These are phyloP conservation scores for Apiotrichum domesticum DNA, from an alignment of 1,284 basidiomycete species.

Conservation along the genomic window DNA sequence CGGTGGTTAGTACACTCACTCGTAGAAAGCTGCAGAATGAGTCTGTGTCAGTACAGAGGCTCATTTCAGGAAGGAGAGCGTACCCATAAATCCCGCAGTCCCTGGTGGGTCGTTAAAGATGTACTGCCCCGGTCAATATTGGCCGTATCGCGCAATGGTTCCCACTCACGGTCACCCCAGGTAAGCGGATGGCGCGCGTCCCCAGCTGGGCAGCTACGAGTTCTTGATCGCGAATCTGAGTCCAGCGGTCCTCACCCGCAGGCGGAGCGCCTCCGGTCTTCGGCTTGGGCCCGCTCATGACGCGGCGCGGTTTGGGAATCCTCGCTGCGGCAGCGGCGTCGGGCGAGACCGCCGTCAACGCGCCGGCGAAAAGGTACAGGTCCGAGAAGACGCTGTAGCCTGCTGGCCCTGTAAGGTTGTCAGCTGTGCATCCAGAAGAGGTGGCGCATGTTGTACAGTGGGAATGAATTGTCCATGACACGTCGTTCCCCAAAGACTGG, in stretches of 20 bases:
- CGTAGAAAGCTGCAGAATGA: constrained; percentile 20
- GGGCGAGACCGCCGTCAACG: constrained; percentile 12
- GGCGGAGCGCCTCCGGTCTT: background rate
- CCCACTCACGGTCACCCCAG: constrained; percentile 31
- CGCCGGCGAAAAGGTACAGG: constrained; percentile 27
- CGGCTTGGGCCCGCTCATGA: constrained; percentile 11
- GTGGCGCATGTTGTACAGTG: no score
- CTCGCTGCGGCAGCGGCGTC: constrained; percentile 4
- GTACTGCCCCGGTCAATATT: constrained; percentile 18
- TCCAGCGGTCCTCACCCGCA: constrained; percentile 30
- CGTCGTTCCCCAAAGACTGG: background rate
- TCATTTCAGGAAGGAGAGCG: background rate
- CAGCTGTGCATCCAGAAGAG: background rate
- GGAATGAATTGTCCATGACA: background rate
- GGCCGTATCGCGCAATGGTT: background rate
- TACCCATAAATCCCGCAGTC: constrained; percentile 9
- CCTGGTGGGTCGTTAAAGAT: constrained; percentile 41
- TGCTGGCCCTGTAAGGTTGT: constrained; percentile 17
- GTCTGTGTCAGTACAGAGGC: background rate
- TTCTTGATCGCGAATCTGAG: constrained; percentile 15
- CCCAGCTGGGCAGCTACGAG: constrained; percentile 27
- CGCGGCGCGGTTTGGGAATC: constrained; percentile 8
- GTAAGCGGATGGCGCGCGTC: constrained; percentile 23
- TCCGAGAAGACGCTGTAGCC: constrained; percentile 37
- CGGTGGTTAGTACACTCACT: constrained; percentile 8